Percentiles rank a stretch among this genome's conserved stretches.
phyloP scores from a whole-genome alignment of 208 protist species.

The Leptomonas seymouri region DNA sequence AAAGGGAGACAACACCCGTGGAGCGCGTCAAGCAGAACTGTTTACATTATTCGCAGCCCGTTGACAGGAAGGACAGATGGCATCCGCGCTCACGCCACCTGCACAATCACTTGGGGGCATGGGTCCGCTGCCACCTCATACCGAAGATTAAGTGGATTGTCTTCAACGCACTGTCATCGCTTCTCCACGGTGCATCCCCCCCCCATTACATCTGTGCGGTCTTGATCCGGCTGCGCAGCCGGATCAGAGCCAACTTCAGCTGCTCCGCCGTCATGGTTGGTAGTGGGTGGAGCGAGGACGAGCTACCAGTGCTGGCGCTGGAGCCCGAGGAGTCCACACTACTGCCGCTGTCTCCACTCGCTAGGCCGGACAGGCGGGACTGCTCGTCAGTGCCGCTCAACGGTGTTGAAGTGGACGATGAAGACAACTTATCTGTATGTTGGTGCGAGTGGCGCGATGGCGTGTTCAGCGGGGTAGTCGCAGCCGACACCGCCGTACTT shows the following conservation, averaged over 20 bases:
- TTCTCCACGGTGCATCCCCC: neutral
- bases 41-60: too few species aligned
- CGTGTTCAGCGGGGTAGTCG: slow-evolving; percentile 1
- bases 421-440: neutral
- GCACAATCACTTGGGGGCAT: too few species aligned
- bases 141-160: neutral
- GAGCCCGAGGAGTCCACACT: slow-evolving; percentile 15
- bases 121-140: too few species aligned
- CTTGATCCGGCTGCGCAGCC: slow-evolving; percentile 60
- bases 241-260: slow-evolving; percentile 60
- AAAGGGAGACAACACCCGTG: too few species aligned
- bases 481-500: slow-evolving; percentile 5
- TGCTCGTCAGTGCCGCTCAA: neutral
- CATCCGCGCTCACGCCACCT: too few species aligned
- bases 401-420: slow-evolving; percentile 4
- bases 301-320: slow-evolving; percentile 6
- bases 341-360: neutral
- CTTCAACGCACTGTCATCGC: neutral
- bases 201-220: slow-evolving; percentile 28
- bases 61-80: too few species aligned
- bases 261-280: slow-evolving; percentile 78
- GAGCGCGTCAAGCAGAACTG: too few species aligned
- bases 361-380: neutral
- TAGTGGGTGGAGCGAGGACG: slow-evolving; percentile 12
- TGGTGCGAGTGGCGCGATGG: neutral